Evolutionary conservation across 495 filamentous ascomycete genomes (phyloP), one percentile per base, ranked within the genome.

Genomic region (Tuber magnatum): DNA sequence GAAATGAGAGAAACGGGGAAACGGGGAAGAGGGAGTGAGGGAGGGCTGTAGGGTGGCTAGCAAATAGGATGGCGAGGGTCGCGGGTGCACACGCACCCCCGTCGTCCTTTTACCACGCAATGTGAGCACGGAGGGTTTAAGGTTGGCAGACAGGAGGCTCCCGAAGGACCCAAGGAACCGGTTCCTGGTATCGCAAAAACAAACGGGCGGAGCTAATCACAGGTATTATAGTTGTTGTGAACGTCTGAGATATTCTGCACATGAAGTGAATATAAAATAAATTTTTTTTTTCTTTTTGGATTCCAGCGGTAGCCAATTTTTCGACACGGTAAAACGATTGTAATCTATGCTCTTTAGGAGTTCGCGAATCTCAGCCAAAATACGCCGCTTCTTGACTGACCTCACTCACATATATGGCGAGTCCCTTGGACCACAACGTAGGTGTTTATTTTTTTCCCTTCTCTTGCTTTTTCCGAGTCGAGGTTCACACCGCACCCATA

Each of bases 381-480:
- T 56, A 56, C 9, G n/a, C 51, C 51, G 8, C 28, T 28, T 61
- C 51, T 28, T 61, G 51, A 32, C 10, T 32, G 51, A 61, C 51
- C 51, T 61, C 51, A 61, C 51, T 61, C 51, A 61, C n/a, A 61
- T 61, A n/a, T 61, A n/a, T 32, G 51, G 28, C 51, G 14, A 61
- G n/a, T 61, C 32, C 51, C n/a, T 61, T 61, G 28, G 51, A 32
- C n/a, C 2, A 32, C 51, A 32, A 12, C 51, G n/a, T 32, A n/a
- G 51, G n/a, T 32, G 9, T 9, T 12, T 61, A 28, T 16, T 32
- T 61, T 16, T 61, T 24, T 61, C 32, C 16, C 12, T 32, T 16
- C 28, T 14, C 6, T n/a, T 9, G 0, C 22, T 8, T 12, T 32
- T 32, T 32, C 28, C 3, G 32, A 65, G n/a, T 61, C 56, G 16